Evolutionary conservation across 192 early-diverging fungal species (phyloP), one percentile per base, ranked within the genome.

Genomic region (Coemansia furcata): DNA sequence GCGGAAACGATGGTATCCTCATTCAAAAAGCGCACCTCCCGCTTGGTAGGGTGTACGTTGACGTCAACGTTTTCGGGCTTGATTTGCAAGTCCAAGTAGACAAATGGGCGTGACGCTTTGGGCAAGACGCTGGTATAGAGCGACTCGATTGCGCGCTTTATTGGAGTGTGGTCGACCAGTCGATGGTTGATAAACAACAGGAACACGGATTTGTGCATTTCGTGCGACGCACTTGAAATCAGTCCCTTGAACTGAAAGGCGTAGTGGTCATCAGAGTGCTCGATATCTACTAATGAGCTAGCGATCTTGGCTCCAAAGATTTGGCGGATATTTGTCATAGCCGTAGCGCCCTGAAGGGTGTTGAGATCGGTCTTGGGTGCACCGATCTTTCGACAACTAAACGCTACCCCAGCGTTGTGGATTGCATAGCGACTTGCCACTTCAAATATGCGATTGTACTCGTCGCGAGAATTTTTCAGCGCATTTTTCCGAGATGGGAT

Each of bases 11-110:
- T 87, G 15, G 82, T 71, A 36, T 99, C 95, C 66, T 98, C 91
- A 76, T 98, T 87, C 71, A 99, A 76, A 67, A 99, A 98, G 46
- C 92, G 90, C 29, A 98, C 94, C 83, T 96, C 91, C 8, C 90
- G 86, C 66, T 99, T 99, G 35, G 98, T 97, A 1, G 98, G 96
- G 77, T 98, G 98, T 1, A 99, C 94, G 74, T 99, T 99, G 2
- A 99, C 98, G 72, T 99, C 98, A 3, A 99, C 90, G 65, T 92
- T 94, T 49, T 88, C 76, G 0, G 96, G 92, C 37, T 90, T 90
- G 61, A 99, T 92, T 19, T 87, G 86, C n/a, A 99, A 76, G 52
- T 89, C 88, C 38, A 99, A 74, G 72, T 99, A 99, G 6, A 94
- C 86, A 84, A 97, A 98, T 12, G 82, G 93, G 69, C 95, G 89